A percentile compares a stretch with the other conserved stretches of the same genome.
phyloP scores from a whole-genome alignment of 139 green algal genomes.

The Astrephomene gubernaculifera region DNA sequence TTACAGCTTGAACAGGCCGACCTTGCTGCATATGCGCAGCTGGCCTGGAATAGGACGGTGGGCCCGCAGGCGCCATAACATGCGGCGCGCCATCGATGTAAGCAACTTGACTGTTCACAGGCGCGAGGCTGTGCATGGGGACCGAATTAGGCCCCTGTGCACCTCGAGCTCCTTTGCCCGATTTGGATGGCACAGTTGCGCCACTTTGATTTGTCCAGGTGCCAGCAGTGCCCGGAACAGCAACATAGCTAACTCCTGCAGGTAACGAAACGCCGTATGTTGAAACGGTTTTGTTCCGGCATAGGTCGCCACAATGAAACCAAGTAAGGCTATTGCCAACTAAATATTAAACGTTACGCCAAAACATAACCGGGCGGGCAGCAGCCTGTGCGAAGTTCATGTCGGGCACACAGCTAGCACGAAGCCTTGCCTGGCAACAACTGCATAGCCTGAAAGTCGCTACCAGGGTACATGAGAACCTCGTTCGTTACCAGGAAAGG shows the following conservation, averaged over 20 bases:
- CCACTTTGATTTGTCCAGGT: neutral
- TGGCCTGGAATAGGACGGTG: neutral
- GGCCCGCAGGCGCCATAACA: neutral
- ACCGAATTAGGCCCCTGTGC: neutral
- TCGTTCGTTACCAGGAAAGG: neutral
- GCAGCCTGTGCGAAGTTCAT: neutral
- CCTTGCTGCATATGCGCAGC: neutral
- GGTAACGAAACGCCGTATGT: neutral
- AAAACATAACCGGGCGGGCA: neutral
- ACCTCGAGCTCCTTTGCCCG: neutral
- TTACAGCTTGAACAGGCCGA: neutral
- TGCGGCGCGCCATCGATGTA: constrained; percentile 10
- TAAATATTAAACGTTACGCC: neutral
- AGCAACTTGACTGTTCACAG: neutral
- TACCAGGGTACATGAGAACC: neutral
- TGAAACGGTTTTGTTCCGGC: neutral
- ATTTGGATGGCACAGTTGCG: neutral
- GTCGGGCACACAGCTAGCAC: neutral
- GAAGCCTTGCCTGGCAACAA: neutral
- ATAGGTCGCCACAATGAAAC: neutral
- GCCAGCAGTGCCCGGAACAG: neutral
- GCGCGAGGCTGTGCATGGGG: neutral
- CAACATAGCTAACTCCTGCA: neutral
- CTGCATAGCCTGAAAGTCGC: constrained; percentile 17
- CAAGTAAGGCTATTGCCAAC: neutral